Conservation (phyloP, 2,329 filamentous ascomycete species). For the Alternaria gansuensis region DNA sequence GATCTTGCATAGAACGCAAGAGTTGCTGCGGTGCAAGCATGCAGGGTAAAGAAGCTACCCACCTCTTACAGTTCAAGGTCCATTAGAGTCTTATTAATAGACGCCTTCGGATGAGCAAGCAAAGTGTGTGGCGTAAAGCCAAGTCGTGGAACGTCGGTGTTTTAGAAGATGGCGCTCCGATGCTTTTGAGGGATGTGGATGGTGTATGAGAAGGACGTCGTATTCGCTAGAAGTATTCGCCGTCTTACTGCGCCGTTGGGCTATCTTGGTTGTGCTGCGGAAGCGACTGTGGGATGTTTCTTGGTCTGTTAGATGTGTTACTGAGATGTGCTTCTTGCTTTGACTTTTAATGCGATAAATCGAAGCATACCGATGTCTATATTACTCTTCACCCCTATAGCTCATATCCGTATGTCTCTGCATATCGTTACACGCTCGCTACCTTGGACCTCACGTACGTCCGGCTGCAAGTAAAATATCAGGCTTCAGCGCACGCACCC, state of each 20-base stretch:
- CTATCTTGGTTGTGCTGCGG: slow-evolving; percentile 17
- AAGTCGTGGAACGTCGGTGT: slow-evolving; percentile 19
- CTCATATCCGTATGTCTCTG: slow-evolving; percentile 3
- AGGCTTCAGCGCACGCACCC: slow-evolving; percentile 15
- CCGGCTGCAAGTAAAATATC: slow-evolving; percentile 16
- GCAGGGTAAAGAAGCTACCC: slow-evolving; percentile 5
- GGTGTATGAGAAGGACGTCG: slow-evolving; percentile 16
- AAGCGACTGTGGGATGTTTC: slow-evolving; percentile 10
- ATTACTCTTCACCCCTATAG: slow-evolving; percentile 11
- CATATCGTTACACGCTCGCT: slow-evolving; percentile 3
- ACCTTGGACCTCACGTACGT: slow-evolving; percentile 13
- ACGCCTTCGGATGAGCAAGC: not conserved
- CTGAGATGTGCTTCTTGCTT: slow-evolving; percentile 10
- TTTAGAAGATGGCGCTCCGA: slow-evolving; percentile 13
- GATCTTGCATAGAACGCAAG: slow-evolving; percentile 2
- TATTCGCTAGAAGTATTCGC: slow-evolving; percentile 15
- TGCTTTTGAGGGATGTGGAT: slow-evolving; percentile 15
- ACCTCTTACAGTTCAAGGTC: slow-evolving; percentile 9
- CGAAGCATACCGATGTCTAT: slow-evolving; percentile 1
- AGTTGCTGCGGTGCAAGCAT: slow-evolving; percentile 1
- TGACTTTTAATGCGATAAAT: slow-evolving; percentile 2
- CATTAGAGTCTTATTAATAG: slow-evolving; percentile 16
- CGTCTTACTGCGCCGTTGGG: slow-evolving; percentile 16
- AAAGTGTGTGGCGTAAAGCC: slow-evolving; percentile 14
- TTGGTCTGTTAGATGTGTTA: slow-evolving; percentile 12